These are phyloP conservation scores for Blastobotrys illinoisensis DNA, from an alignment of 1,139 yeast species.

Conservation along the genomic window DNA sequence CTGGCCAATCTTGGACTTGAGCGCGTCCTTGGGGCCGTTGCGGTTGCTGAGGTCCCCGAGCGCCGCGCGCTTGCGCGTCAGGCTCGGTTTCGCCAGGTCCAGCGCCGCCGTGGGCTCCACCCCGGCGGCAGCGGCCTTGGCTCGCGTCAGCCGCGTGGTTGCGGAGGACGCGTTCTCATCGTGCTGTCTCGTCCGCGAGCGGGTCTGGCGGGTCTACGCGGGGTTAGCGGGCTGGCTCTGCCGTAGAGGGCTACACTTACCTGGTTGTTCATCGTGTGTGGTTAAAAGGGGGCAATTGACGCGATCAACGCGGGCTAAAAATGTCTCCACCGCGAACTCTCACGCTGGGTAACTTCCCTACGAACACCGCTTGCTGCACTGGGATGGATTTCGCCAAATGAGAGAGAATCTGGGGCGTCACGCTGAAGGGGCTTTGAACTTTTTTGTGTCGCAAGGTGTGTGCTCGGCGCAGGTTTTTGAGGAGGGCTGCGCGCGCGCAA, in stretches of 20 bases:
- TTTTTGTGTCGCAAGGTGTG: background rate
- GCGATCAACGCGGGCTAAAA: constrained; percentile 9
- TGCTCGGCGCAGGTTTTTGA: background rate
- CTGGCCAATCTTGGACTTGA: background rate
- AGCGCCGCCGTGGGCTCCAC: constrained; percentile 1
- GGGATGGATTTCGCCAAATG: background rate
- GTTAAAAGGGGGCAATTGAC: background rate
- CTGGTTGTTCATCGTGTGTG: constrained; percentile 6
- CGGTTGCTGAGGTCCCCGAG: constrained; percentile 14
- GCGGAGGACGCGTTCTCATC: constrained; percentile 13
- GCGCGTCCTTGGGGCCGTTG: constrained; percentile 8
- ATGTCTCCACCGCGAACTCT: background rate
- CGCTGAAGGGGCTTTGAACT: background rate
- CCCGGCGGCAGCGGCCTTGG: constrained; percentile 13
- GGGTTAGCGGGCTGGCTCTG: constrained; percentile 3
- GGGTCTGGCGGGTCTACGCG: constrained; percentile 11
- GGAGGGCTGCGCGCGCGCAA: background rate
- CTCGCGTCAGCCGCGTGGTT: constrained; percentile 12
- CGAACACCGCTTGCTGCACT: background rate
- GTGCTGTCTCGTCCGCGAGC: constrained; percentile 12
- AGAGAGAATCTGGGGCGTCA: background rate
- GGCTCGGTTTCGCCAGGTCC: constrained; percentile 5
- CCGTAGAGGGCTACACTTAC: background rate
- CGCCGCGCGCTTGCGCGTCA: constrained; percentile 13
- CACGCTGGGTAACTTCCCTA: background rate